Evolutionary conservation across 306 rosid genomes (phyloP), one percentile per base, ranked within the genome.

Genomic region (Boehmeria nivea): DNA sequence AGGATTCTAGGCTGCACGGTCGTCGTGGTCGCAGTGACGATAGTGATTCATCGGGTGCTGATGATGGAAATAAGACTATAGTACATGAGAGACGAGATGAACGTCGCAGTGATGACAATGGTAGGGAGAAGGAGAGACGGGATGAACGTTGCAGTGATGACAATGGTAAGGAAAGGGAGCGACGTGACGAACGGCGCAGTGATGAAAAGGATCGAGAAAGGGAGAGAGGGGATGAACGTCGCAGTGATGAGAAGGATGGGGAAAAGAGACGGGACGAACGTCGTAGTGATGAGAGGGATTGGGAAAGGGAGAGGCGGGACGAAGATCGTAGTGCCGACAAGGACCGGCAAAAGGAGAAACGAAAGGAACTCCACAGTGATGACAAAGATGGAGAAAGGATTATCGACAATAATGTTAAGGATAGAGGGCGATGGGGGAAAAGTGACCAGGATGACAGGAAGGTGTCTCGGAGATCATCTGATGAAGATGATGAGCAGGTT

Each of bases 401-500:
- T 31, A 10, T 4, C 9, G 36, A 51, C 33, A 63, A 28, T 40
- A 69, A 60, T 44, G 66, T 17, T 12, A 57, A 52, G 50, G 76
- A 65, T 54, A 59, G 50, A 38, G 72, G 36, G 60, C 65, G 63
- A 43, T 34, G 75, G 33, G 27, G 65, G 62, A 33, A 7, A 36
- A 63, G 57, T 44, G 75, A 50, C 6, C 51, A 28, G 12, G 38
- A 25, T 39, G 69, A 48, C 16, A n/a, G n/a, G n/a, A n/a, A n/a
- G n/a, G n/a, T n/a, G n/a, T n/a, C n/a, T n/a, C n/a, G n/a, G n/a
- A n/a, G n/a, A n/a, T n/a, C n/a, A n/a, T n/a, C n/a, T n/a, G n/a
- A n/a, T n/a, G 82, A 81, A 66, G 84, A 66, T 40, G 73, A 70
- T 1, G 71, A 72, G 71, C 37, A 54, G 51, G 37, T 53, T 18